These are phyloP conservation scores for Fremontodendron californicum DNA, from an alignment of 345 rosid genomes.

Conservation along the genomic window DNA sequence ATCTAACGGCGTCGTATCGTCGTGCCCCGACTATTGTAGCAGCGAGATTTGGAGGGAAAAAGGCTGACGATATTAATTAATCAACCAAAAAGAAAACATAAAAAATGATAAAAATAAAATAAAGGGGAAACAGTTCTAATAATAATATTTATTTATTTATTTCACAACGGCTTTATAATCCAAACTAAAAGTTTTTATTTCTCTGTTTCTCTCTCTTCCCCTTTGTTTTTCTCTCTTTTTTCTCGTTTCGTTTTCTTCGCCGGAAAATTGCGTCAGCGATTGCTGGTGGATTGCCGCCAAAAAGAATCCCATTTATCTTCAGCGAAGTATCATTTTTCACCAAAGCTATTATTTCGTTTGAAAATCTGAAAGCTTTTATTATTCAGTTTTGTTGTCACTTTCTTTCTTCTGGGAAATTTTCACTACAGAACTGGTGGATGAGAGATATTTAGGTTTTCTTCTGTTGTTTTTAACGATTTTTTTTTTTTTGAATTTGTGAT, in stretches of 20 bases:
- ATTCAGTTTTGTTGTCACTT: neutral
- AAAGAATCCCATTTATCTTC: conserved; percentile 2
- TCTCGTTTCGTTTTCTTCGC: conserved; percentile 23
- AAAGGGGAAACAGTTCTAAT: neutral
- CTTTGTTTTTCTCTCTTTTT: neutral
- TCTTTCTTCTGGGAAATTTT: neutral
- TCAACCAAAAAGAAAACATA: neutral
- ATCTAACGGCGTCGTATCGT: neutral
- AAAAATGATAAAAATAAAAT: neutral
- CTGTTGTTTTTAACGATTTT: conserved; percentile 2
- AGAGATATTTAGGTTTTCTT: conserved; percentile 25
- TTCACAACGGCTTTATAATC: neutral
- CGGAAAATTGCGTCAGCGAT: too few species aligned
- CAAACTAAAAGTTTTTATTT: neutral
- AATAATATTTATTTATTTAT: neutral
- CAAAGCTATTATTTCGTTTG: neutral
- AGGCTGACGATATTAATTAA: neutral
- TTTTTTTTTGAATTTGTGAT: conserved; percentile 22
- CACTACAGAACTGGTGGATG: conserved; percentile 59
- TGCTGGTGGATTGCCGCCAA: conserved; percentile 18
- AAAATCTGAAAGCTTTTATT: neutral
- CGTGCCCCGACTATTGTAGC: neutral
- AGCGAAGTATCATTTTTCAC: conserved; percentile 16
- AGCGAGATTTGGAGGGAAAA: conserved; percentile 43
- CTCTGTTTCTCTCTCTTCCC: neutral